Percentiles rank a stretch among this genome's conserved stretches.
Evolutionary conservation across 805 yeast genomes (phyloP).

Genomic region (Kuraishia borneana): DNA sequence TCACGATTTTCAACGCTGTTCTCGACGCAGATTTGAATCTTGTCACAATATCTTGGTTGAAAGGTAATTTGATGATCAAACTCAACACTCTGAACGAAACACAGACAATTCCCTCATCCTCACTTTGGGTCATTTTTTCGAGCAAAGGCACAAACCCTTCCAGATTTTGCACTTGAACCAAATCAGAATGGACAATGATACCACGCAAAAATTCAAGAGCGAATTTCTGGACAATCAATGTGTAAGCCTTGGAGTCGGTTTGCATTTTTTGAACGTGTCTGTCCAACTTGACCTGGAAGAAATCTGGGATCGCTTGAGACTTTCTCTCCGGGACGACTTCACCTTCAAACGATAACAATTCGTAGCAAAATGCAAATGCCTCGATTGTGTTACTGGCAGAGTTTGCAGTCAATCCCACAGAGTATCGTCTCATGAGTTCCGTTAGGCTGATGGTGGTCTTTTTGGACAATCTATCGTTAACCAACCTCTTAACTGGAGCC

Average conservation of each 20-base stretch:
- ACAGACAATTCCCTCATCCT: conserved; percentile 67
- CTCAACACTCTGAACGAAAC: conserved; percentile 57
- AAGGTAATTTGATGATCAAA: conserved; percentile 48
- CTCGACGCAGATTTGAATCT: conserved; percentile 52
- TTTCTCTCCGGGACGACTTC: conserved; percentile 20
- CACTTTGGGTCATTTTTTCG: conserved; percentile 45
- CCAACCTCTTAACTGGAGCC: conserved; percentile 55
- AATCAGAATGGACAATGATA: conserved; percentile 51
- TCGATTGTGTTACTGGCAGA: conserved; percentile 42
- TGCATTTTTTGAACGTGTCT: conserved; percentile 43
- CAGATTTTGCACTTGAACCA: conserved; percentile 50
- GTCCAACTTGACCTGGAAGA: conserved; percentile 65
- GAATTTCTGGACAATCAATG: conserved; percentile 59
- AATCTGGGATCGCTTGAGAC: conserved; percentile 27
- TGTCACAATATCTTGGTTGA: conserved; percentile 38
- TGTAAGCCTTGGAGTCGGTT: conserved; percentile 42
- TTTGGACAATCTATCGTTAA: conserved; percentile 52
- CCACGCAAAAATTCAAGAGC: conserved; percentile 66
- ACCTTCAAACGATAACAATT: conserved; percentile 49
- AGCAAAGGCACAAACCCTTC: conserved; percentile 68
- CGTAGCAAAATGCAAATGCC: conserved; percentile 61
- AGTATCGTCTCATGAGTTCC: conserved; percentile 65
- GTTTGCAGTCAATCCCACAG: conserved; percentile 73
- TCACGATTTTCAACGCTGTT: conserved; percentile 48
- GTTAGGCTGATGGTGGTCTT: conserved; percentile 67